These are phyloP conservation scores for Ciborinia camelliae DNA, from an alignment of 2,329 filamentous ascomycete genomes.

Conservation along the genomic window DNA sequence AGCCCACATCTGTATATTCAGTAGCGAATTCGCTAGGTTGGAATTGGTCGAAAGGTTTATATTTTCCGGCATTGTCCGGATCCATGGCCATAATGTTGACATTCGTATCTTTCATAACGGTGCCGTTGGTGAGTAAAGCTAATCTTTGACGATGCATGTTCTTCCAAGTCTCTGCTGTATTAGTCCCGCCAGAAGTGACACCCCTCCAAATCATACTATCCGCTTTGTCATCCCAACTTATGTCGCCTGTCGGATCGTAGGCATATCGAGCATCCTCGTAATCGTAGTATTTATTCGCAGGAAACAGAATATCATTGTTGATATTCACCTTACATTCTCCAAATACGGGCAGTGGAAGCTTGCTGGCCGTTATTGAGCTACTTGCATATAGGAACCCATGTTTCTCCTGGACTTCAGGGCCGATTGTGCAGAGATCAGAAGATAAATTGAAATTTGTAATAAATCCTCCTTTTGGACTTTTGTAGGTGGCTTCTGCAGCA, in stretches of 20 bases:
- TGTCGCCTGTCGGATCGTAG: slow-evolving; percentile 53
- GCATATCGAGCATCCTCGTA: slow-evolving; percentile 55
- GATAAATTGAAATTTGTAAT: slow-evolving; percentile 57
- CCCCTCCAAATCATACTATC: slow-evolving; percentile 61
- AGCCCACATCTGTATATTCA: slow-evolving; percentile 38
- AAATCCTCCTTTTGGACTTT: slow-evolving; percentile 48
- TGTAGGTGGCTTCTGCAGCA: slow-evolving; percentile 40
- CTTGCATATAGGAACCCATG: slow-evolving; percentile 58
- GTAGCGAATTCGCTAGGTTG: slow-evolving; percentile 39
- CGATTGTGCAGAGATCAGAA: slow-evolving; percentile 54
- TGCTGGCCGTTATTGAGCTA: slow-evolving; percentile 49
- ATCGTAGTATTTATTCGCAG: slow-evolving; percentile 60
- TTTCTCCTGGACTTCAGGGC: slow-evolving; percentile 46
- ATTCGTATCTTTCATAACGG: slow-evolving; percentile 43
- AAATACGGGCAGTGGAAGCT: slow-evolving; percentile 58
- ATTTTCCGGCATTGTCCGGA: slow-evolving; percentile 42
- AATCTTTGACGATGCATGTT: slow-evolving; percentile 58
- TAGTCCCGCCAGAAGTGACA: slow-evolving; percentile 57
- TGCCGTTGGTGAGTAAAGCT: slow-evolving; percentile 52
- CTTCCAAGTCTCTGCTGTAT: slow-evolving; percentile 49
- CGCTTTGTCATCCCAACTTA: slow-evolving; percentile 56
- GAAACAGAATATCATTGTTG: slow-evolving; percentile 63
- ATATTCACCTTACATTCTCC: slow-evolving; percentile 59
- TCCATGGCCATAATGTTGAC: slow-evolving; percentile 37
- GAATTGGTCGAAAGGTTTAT: slow-evolving; percentile 41